Conservation (phyloP, 495 filamentous ascomycete genomes). For the Entonaema liquescens region DNA sequence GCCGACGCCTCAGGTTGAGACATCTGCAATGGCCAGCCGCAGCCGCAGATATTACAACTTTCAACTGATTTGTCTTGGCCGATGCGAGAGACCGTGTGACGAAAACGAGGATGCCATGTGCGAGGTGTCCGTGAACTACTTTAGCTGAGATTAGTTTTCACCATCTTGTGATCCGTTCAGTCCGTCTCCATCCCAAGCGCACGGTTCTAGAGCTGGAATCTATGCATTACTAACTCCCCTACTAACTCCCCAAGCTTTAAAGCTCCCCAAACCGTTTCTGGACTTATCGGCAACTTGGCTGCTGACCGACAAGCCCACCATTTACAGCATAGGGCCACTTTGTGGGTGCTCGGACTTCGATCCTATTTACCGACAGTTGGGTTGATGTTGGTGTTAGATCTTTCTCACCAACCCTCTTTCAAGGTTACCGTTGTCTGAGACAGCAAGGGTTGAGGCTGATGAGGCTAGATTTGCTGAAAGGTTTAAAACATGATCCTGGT, state of each 20-base stretch:
- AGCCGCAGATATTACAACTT: constrained; percentile 20
- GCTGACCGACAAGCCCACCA: constrained; percentile 13
- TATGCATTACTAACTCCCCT: too few relatives aligned
- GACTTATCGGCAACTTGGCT: constrained; percentile 9
- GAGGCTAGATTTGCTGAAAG: constrained; percentile 27
- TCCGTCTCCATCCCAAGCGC: constrained; percentile 6
- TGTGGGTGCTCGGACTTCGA: constrained; percentile 23
- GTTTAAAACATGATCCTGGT: not conserved
- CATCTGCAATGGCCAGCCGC: constrained; percentile 20
- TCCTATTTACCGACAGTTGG: not conserved
- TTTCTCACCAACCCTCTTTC: constrained; percentile 17
- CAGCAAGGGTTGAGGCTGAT: constrained; percentile 26
- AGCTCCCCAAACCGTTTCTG: constrained; percentile 19
- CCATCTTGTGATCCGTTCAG: not conserved
- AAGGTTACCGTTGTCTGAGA: constrained; percentile 21
- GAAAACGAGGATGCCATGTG: constrained; percentile 42
- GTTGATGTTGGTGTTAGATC: constrained; percentile 14
- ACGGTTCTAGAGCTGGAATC: constrained; percentile 19
- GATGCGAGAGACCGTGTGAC: constrained; percentile 22
- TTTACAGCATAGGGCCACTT: constrained; percentile 17
- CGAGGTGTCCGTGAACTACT: constrained; percentile 7
- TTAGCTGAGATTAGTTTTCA: constrained; percentile 17
- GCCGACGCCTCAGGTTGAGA: constrained; percentile 24
- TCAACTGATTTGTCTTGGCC: constrained; percentile 27
- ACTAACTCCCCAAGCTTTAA: not conserved